phyloP scores from a whole-genome alignment of 2,329 filamentous ascomycete genomes.

The Colletotrichum aenigma region DNA sequence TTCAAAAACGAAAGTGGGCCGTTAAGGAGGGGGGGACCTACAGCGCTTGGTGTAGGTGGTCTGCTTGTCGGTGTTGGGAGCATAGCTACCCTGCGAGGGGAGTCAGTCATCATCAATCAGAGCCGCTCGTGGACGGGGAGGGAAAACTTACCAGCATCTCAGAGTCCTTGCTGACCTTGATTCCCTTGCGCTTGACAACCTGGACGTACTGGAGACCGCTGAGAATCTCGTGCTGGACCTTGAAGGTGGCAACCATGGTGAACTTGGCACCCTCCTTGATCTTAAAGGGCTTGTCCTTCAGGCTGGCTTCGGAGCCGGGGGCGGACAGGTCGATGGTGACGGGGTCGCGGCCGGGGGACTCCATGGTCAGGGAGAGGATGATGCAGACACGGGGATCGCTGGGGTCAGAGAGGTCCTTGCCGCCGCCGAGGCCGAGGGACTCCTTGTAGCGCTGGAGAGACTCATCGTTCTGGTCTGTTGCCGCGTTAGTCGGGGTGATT shows the following conservation, averaged over 20 bases:
- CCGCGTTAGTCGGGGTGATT: conserved; percentile 7
- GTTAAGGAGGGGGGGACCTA: conserved; percentile 53
- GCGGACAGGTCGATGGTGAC: conserved; percentile 87
- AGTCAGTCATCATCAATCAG: conserved; percentile 28
- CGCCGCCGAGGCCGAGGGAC: conserved; percentile 84
- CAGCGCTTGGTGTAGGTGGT: conserved; percentile 89
- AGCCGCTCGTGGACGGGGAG: too few relatives aligned
- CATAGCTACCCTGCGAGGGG: conserved; percentile 77
- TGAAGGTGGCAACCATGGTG: conserved; percentile 92
- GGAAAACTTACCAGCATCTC: conserved; percentile 89
- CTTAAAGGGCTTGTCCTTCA: conserved; percentile 93
- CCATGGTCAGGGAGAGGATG: conserved; percentile 88
- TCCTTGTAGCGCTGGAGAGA: conserved; percentile 97
- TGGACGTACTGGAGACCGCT: conserved; percentile 96
- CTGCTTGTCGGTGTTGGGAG: conserved; percentile 89
- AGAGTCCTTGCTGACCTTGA: conserved; percentile 88
- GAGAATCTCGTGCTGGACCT: conserved; percentile 95
- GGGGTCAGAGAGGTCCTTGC: conserved; percentile 74
- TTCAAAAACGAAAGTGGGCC: neutral
- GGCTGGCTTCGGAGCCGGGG: conserved; percentile 72
- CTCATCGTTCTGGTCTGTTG: conserved; percentile 75
- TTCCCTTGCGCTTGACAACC: conserved; percentile 86
- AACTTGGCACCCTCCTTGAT: conserved; percentile 97
- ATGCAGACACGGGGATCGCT: conserved; percentile 90
- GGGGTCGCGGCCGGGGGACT: conserved; percentile 80